Base-by-base conservation (phyloP, 768 basidiomycete species). In the Tubosaeta sp. region DNA sequence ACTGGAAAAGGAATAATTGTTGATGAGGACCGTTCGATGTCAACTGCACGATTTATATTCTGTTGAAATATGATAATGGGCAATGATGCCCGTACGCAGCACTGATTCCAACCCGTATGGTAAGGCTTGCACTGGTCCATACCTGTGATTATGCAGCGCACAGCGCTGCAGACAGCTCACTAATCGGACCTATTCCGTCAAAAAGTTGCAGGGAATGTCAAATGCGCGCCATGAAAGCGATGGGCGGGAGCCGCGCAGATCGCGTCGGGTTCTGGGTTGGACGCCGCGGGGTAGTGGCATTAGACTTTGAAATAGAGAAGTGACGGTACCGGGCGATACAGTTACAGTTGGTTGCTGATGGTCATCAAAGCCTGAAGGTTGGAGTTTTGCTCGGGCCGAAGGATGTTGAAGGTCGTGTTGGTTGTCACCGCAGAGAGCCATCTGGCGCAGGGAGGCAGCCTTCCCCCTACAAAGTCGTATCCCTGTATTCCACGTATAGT, bases 41-140 rank as follows among this genome's bases (percentile, higher is more conserved):
- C 27, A 26, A 35, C 17, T 6, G 6, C 26, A 22, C 6, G 1
- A 19, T 51, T 62, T 62, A 57, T 64, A 51, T 37, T 7, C 33
- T 13, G 32, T 11, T 13, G 13, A 12, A 13, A 38, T 50, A 34
- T 34, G 22, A 16, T 9, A 1, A 45, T 48, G 57, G 52, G 22
- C 37, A 54, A 45, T n/a, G 11, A 19, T 48, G 48, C 44, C 56
- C 53, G 50, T 45, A 45, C 38, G 19, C 26, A 48, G 27, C 10
- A 9, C 17, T 6, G 17, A 35, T n/a, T 8, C 11, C 9, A 8
- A 39, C 14, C 47, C 37, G 39, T 9, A 35, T 14, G 19, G 43
- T 1, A 26, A 16, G 2, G n/a, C n/a, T 25, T 41, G 25, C 42
- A 27, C 25, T 14, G 42, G 25, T 27, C 5, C 8, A 17, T 25